Percentiles rank a stretch among this genome's conserved stretches.
phyloP scores from a whole-genome alignment of 768 basidiomycete genomes.

The Rhodotorula graminis region DNA sequence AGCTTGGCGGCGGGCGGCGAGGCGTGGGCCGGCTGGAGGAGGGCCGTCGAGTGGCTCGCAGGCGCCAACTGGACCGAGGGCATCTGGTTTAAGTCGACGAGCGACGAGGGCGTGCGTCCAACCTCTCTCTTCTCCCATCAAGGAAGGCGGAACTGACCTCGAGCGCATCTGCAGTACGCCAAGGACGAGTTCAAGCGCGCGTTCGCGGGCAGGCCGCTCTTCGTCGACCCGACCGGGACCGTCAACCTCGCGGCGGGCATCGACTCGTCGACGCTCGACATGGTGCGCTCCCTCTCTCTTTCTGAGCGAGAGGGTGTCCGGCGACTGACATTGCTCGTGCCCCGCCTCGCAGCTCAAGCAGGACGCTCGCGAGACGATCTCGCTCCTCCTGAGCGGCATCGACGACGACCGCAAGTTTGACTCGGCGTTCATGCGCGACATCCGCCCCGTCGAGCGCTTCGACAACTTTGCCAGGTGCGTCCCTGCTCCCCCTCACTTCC shows the following conservation, averaged over 20 bases:
- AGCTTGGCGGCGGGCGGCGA: conserved; percentile 33
- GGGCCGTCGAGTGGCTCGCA: conserved; percentile 38
- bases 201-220: conserved; percentile 51
- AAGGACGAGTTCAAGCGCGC: conserved; percentile 43
- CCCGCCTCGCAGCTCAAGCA: conserved; percentile 55
- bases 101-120: conserved; percentile 13
- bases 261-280: conserved; percentile 68
- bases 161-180: neutral
- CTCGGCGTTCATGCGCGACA: conserved; percentile 21
- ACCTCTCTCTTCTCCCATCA: conserved; percentile 5
- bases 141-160: neutral
- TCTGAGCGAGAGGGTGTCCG: too few species aligned
- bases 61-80: conserved; percentile 37
- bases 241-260: conserved; percentile 73
- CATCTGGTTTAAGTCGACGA: conserved; percentile 23
- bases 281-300: conserved; percentile 53
- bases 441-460: conserved; percentile 21
- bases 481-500: neutral
- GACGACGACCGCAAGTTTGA: conserved; percentile 39
- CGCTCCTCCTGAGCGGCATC: conserved; percentile 17
- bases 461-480: conserved; percentile 35
- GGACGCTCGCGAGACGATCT: conserved; percentile 36
- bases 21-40: conserved; percentile 38
- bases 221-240: conserved; percentile 72
- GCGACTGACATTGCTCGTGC: conserved; percentile 41